Base-by-base conservation (phyloP, 73 alveolate genomes). In the Paramecium sonneborni region DNA sequence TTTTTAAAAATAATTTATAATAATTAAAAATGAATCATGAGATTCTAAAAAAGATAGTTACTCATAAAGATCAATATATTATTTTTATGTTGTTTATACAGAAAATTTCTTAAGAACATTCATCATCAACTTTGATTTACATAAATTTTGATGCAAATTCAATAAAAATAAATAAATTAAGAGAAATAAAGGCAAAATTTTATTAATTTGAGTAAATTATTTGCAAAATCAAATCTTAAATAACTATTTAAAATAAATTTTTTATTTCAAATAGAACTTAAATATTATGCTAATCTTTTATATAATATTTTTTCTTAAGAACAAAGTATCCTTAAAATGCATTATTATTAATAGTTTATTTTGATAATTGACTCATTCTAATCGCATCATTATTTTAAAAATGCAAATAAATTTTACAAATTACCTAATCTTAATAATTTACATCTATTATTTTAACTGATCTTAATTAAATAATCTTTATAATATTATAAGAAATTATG, bases 211-310 rank as follows among this genome's bases (percentile, higher is more conserved):
- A 43, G 44, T 23, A 23, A 2, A 79, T 74, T 9, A 30, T 79
- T 30, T 32, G 6, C 18, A 79, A 24, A 21, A 79, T 26, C 41
- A 46, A 43, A 79, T 79, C 90, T 41, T 79, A 79, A 43, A 79
- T 79, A 3, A 79, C 70, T 39, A 79, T 79, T 79, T 5, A 41
- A 74, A 79, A 41, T 74, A 46, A 79, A 41, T 38, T 74, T 76
- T 79, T 79, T 79, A 9, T 39, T 39, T 76, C 90, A 79, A 9
- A 79, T 24, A 10, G 90, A 76, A 79, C 90, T 79, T 34, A 79
- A 79, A 28, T 76, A 79, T 46, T 79, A 44, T 30, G 90, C 90
- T 79, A 79, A 79, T 79, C 90, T 79, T 46, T 79, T 79, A 62
- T 76, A 79, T 24, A 79, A 79, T 79, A 46, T 79, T 44, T 79